phyloP scores from a whole-genome alignment of 768 basidiomycete species.

The Termitomyces sp. region DNA sequence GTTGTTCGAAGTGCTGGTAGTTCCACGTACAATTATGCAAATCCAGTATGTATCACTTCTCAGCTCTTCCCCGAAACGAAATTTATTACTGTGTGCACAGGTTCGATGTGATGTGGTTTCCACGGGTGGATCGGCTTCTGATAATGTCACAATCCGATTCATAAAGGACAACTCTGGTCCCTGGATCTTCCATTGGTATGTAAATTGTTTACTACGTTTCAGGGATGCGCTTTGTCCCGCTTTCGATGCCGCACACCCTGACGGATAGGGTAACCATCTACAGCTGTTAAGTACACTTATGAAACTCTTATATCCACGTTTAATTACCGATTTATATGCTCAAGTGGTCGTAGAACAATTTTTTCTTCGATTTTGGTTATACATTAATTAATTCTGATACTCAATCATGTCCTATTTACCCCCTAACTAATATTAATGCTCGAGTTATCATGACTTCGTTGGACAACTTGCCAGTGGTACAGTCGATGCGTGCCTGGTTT shows the following conservation, averaged over 20 bases:
- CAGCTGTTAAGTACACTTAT: too few relatives aligned
- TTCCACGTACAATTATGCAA: constrained; percentile 32
- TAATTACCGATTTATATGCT: too few relatives aligned
- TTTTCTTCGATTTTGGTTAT: too few relatives aligned
- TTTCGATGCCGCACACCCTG: not conserved
- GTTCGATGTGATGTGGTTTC: constrained; percentile 24
- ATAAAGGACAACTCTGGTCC: constrained; percentile 8
- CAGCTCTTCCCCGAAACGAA: not conserved
- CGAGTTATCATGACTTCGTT: too few relatives aligned
- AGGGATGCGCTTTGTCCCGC: constrained; percentile 9
- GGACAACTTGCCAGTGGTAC: too few relatives aligned
- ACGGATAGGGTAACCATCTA: too few relatives aligned
- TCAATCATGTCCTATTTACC: too few relatives aligned
- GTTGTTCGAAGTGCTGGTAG: constrained; percentile 35
- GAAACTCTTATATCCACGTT: too few relatives aligned
- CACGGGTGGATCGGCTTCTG: not conserved
- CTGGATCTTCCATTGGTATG: constrained; percentile 11
- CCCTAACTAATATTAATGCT: too few relatives aligned
- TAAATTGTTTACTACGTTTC: not conserved
- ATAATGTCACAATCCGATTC: constrained; percentile 10
- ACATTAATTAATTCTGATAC: too few relatives aligned
- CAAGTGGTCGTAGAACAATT: too few relatives aligned
- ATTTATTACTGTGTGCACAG: not conserved
- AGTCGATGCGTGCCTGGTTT: too few relatives aligned
- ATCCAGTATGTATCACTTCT: constrained; percentile 30